phyloP scores from a whole-genome alignment of 805 yeast genomes.

The Starmerella bacillaris region DNA sequence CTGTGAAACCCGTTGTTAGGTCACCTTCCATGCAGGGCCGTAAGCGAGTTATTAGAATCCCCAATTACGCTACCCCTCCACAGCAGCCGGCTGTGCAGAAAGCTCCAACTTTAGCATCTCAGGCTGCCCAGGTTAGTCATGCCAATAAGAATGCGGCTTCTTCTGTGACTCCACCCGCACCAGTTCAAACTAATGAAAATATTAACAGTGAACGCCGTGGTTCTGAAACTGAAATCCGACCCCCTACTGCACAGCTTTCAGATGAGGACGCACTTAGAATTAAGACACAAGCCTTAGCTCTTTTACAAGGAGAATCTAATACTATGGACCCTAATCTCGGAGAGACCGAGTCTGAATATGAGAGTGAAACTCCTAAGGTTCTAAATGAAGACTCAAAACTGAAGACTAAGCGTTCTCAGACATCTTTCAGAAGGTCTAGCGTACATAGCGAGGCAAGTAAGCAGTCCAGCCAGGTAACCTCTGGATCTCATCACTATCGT shows the following conservation, averaged over 20 bases:
- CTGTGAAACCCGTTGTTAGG: no score
- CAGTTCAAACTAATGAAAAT: no score
- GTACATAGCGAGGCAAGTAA: background rate
- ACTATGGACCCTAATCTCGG: background rate
- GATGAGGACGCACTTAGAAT: background rate
- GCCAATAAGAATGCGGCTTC: no score
- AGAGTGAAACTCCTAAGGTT: background rate
- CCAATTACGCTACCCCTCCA: no score
- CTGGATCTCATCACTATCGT: constrained; percentile 7
- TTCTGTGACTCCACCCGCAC: no score
- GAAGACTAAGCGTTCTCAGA: background rate
- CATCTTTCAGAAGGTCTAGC: background rate
- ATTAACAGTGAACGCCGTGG: no score
- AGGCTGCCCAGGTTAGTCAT: no score
- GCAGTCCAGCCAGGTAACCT: background rate
- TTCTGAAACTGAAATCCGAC: no score
- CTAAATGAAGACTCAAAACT: background rate
- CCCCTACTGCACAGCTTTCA: background rate
- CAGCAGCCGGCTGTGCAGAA: no score
- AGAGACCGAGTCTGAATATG: background rate
- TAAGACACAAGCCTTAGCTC: constrained; percentile 1
- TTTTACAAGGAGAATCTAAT: background rate
- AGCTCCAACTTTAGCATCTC: no score
- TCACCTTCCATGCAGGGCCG: no score
- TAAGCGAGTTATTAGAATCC: no score